These are phyloP conservation scores for Erodium moschatum DNA, from an alignment of 441 rosid genomes.

Conservation along the genomic window DNA sequence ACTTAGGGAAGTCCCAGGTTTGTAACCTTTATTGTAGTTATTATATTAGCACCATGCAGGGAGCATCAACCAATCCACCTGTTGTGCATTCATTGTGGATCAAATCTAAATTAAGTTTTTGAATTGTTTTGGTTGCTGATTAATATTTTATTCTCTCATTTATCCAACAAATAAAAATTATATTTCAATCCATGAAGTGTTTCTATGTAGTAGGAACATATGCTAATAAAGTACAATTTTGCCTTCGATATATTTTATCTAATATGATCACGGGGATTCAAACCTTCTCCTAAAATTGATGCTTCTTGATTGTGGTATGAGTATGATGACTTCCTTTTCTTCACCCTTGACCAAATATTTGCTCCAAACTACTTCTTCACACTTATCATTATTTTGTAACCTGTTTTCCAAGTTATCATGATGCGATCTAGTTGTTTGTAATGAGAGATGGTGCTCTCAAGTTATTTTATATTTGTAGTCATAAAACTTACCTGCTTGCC, in stretches of 20 bases:
- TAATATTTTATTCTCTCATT: not conserved
- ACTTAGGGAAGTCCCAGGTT: conserved; percentile 60
- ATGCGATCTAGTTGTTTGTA: not conserved
- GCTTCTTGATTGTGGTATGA: no score
- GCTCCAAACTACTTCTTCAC: not conserved
- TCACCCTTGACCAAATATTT: not conserved
- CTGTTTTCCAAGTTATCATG: not conserved
- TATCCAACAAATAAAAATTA: not conserved
- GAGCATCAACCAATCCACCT: not conserved
- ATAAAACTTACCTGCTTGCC: not conserved
- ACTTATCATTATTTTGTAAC: not conserved
- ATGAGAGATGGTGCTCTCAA: not conserved
- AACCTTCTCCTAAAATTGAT: not conserved
- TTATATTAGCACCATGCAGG: not conserved
- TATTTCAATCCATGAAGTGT: not conserved
- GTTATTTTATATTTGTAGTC: not conserved
- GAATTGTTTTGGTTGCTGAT: not conserved
- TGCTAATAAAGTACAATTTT: not conserved
- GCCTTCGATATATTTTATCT: not conserved
- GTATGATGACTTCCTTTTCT: not conserved
- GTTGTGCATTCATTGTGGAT: not conserved
- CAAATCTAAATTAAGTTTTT: not conserved
- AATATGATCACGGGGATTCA: not conserved
- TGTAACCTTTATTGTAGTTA: conserved; percentile 7
- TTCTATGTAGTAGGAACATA: not conserved